Percentiles rank a stretch among this genome's conserved stretches.
phyloP scores from a whole-genome alignment of 352 stramenopile species.

The Phytophthora pluvialis region DNA sequence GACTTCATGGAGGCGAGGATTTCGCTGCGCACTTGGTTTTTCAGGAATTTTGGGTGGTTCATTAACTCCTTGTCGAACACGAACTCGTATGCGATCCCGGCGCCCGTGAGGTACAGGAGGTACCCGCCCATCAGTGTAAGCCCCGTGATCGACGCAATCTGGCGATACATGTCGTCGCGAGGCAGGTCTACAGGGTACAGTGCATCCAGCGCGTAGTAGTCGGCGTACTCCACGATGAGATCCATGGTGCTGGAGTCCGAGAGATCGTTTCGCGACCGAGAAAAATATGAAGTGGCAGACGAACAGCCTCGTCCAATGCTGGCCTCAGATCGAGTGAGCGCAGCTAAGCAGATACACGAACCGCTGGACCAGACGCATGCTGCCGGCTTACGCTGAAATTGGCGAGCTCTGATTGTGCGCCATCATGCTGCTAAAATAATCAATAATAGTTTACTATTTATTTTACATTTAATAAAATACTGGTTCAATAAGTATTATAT shows the following conservation, averaged over 20 bases:
- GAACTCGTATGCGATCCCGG: constrained; percentile 57
- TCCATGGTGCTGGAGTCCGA: constrained; percentile 50
- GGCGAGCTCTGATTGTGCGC: constrained; percentile 43
- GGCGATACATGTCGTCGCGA: constrained; percentile 51
- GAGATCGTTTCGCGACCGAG: background rate
- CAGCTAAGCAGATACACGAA: background rate
- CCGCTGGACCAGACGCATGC: too few relatives aligned
- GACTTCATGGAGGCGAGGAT: constrained; percentile 55
- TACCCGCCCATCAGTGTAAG: constrained; percentile 65
- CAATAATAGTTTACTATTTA: background rate
- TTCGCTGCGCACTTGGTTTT: constrained; percentile 67
- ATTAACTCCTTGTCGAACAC: constrained; percentile 71
- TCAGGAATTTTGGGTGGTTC: constrained; percentile 70
- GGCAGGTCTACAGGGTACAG: constrained; percentile 56
- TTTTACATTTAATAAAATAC: background rate
- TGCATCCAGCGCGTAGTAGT: constrained; percentile 56
- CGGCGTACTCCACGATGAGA: constrained; percentile 56
- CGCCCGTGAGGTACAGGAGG: constrained; percentile 62
- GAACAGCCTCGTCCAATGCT: background rate
- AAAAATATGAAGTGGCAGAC: constrained; percentile 12
- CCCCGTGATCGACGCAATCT: constrained; percentile 52
- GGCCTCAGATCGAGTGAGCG: background rate
- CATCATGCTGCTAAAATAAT: background rate
- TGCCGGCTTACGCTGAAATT: constrained; percentile 27
- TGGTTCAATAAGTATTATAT: background rate